These are phyloP conservation scores for Phallus indusiatus DNA, from an alignment of 768 basidiomycete species.

Conservation along the genomic window DNA sequence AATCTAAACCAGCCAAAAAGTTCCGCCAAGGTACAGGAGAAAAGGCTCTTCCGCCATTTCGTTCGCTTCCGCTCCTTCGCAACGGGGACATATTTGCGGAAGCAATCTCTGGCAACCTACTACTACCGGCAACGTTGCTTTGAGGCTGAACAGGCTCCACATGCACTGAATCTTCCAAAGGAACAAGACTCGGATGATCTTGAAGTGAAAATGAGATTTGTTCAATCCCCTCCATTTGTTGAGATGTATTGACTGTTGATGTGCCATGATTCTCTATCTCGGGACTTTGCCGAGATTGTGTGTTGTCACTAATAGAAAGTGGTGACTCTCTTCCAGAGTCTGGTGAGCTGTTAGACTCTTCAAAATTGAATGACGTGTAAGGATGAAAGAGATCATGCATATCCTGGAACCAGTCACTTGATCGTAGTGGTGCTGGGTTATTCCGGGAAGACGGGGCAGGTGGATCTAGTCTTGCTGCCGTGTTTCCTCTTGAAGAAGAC, in stretches of 20 bases:
- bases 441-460: neutral
- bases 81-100: neutral
- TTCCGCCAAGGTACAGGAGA: neutral
- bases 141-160: no score
- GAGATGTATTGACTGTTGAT: neutral
- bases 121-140: neutral
- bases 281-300: neutral
- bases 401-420: constrained; percentile 5
- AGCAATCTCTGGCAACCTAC: neutral
- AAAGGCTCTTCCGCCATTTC: neutral
- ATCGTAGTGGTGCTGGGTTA: neutral
- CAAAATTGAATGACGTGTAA: neutral
- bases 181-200: neutral
- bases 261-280: neutral
- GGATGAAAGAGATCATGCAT: constrained; percentile 7
- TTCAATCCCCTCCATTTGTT: neutral
- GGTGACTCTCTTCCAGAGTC: neutral
- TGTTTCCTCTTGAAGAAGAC: neutral
- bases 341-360: neutral
- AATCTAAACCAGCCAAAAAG: neutral
- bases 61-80: neutral
- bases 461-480: neutral
- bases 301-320: neutral
- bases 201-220: neutral
- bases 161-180: no score